Base-by-base conservation (phyloP, 805 yeast species). In the Blastobotrys peoriensis region DNA sequence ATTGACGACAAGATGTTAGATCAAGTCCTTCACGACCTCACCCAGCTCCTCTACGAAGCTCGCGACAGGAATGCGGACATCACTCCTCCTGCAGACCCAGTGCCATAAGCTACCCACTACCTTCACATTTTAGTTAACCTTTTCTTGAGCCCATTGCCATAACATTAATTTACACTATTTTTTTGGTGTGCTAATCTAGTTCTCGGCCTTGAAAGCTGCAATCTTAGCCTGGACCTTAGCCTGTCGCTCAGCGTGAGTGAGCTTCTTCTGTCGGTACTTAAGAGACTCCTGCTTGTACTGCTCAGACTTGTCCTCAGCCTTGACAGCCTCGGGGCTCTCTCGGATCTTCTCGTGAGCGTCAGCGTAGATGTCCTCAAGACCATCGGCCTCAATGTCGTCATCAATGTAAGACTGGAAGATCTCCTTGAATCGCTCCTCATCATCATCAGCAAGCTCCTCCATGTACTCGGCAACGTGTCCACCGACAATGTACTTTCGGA, bases 381-480 rank as follows among this genome's bases (percentile, higher is more conserved):
- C 86, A 66, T 93, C 98, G 63, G 98, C 93, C 72, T 93, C 98
- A 64, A 93, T 79, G 72, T 87, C 98, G 66, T 91, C 97, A 62
- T 82, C 96, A 61, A 93, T 72, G 91, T 93, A 93, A 65, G 88
- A 80, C 79, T 85, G 83, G 95, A 91, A 91, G 70, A 91, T 79
- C 69, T 86, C 80, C 74, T 82, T 81, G 96, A 81, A 91, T 79
- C 93, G 91, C 81, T 91, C 98, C 80, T 91, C 98, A 84, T 91
- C 98, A 73, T 91, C 98, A 68, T 93, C 98, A 73, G 93, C 91
- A 71, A 93, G 86, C 81, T 91, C 98, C 81, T 93, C 98, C 96
- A 93, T 93, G 93, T 93, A 93, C 81, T 93, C 98, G 68, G 98
- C 83, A 68, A 93, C 89, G 85, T 93, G 98, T 74, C 98, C 98